A percentile compares a stretch with the other conserved stretches of the same genome.
These are phyloP conservation scores for Castanopsis chinensis DNA, from an alignment of 306 rosid genomes.

Conservation along the genomic window DNA sequence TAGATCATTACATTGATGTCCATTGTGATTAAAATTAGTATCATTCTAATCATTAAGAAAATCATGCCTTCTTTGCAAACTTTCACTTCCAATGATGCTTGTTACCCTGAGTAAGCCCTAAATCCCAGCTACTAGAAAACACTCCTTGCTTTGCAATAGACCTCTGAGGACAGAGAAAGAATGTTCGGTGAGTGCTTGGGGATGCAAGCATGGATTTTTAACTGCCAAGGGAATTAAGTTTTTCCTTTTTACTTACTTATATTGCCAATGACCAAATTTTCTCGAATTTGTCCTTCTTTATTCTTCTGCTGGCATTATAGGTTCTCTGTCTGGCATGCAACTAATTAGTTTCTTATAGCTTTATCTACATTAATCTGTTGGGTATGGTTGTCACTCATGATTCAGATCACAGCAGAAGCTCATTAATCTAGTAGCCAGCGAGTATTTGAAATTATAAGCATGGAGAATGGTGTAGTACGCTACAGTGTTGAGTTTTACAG, in stretches of 20 bases:
- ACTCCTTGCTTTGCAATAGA: constrained; percentile 86
- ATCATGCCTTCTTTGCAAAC: no score
- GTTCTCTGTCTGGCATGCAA: constrained; percentile 1
- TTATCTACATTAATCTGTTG: constrained; percentile 10
- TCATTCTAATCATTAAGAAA: no score
- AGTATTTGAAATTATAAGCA: no score
- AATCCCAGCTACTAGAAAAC: constrained; percentile 55
- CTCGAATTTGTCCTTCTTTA: neutral
- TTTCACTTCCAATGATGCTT: no score
- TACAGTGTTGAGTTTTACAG: no score
- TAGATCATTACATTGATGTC: neutral
- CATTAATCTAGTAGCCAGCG: no score
- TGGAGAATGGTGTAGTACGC: no score
- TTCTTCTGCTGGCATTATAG: neutral
- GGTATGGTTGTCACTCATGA: neutral
- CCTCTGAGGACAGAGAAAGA: constrained; percentile 73
- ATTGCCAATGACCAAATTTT: constrained; percentile 3
- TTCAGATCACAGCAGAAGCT: no score
- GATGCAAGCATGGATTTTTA: constrained; percentile 93
- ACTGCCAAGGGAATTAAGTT: constrained; percentile 64
- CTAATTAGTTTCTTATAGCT: neutral
- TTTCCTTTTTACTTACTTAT: constrained; percentile 8
- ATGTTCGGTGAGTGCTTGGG: constrained; percentile 59
- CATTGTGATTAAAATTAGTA: neutral
- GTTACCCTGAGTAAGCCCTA: constrained; percentile 17